phyloP scores from a whole-genome alignment of 2,329 filamentous ascomycete species.

The Sarocladium brachiariae region DNA sequence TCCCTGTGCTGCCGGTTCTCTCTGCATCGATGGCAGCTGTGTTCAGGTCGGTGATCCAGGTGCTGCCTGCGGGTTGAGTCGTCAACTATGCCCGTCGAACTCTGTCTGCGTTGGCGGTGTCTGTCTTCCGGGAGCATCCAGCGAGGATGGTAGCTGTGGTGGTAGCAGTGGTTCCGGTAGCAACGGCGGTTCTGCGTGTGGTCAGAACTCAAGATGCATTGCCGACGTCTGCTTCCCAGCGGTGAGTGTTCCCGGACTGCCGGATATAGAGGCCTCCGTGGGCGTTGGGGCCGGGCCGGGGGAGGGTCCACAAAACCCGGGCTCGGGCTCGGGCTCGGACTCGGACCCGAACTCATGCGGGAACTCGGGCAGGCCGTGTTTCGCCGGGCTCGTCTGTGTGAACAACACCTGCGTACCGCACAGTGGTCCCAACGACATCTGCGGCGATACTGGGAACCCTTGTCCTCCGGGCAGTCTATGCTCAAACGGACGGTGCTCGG shows the following conservation, averaged over 20 bases:
- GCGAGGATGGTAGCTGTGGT: not conserved
- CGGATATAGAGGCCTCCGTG: too few species aligned
- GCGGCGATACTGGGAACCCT: not conserved
- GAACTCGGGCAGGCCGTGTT: not conserved
- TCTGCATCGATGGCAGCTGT: slow-evolving; percentile 3
- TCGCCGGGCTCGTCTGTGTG: slow-evolving; percentile 2
- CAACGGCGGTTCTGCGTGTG: not conserved
- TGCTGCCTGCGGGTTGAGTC: not conserved
- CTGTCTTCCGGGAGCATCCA: not conserved
- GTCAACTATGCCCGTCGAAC: not conserved
- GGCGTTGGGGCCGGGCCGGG: not conserved
- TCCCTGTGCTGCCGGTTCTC: not conserved
- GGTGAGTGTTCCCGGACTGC: not conserved
- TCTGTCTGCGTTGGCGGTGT: slow-evolving; percentile 3
- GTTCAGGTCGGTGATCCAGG: not conserved
- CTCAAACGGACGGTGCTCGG: not conserved
- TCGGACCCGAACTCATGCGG: slow-evolving; percentile 3
- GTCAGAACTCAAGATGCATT: not conserved
- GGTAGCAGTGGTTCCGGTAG: not conserved
- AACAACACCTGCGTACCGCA: not conserved
- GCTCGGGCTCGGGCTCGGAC: too few species aligned
- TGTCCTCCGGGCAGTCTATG: slow-evolving; percentile 5
- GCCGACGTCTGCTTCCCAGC: not conserved
- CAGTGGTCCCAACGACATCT: slow-evolving; percentile 3
- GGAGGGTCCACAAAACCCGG: not conserved